These are phyloP conservation scores for Alternaria ventricosa DNA, from an alignment of 2,329 filamentous ascomycete genomes.

Conservation along the genomic window DNA sequence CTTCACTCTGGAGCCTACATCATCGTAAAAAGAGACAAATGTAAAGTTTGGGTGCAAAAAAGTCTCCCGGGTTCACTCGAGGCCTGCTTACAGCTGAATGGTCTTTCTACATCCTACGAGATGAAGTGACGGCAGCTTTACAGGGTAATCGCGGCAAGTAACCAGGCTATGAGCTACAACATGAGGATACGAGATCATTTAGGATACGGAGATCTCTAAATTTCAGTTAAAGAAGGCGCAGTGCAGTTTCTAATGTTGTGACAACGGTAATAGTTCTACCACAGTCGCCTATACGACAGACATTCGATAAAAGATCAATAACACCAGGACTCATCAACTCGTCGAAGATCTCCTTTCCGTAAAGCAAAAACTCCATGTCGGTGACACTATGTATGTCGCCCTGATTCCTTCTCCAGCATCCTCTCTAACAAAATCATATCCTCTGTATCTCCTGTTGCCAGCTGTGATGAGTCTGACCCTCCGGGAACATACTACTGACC, in stretches of 20 bases:
- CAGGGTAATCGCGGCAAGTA: not conserved
- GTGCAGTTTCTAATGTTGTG: not conserved
- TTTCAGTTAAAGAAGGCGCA: not conserved
- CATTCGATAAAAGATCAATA: not conserved
- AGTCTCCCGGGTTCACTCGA: not conserved
- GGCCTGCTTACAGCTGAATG: not conserved
- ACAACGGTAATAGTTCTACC: not conserved
- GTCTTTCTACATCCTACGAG: not conserved
- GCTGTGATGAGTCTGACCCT: conserved; percentile 5
- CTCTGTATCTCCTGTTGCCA: conserved; percentile 13
- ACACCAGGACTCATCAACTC: not conserved
- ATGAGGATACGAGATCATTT: not conserved
- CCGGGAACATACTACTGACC: conserved; percentile 22
- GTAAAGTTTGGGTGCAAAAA: not conserved
- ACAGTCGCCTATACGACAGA: not conserved
- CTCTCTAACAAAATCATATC: not conserved
- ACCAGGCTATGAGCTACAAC: not conserved
- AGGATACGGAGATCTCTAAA: not conserved
- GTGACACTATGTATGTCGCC: not conserved
- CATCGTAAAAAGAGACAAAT: not conserved
- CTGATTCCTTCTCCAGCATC: not conserved
- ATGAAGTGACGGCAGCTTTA: not conserved
- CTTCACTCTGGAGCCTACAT: not conserved
- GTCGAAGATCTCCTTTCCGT: not conserved
- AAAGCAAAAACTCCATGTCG: not conserved